Conservation (phyloP, 1,139 yeast genomes). For the Yamadazyma siamensis region DNA sequence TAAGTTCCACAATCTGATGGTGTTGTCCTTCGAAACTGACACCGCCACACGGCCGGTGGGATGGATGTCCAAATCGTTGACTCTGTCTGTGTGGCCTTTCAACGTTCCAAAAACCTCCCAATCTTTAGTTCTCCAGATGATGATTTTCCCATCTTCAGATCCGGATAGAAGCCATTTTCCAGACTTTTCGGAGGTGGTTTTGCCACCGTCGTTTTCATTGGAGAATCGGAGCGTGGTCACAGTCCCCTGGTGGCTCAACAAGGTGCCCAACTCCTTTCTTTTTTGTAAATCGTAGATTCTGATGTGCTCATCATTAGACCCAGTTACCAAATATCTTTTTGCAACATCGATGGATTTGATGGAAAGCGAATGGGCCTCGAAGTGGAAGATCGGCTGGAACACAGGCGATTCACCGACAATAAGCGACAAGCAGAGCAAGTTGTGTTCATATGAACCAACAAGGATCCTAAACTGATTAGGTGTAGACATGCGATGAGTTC, state of each 20-base stretch:
- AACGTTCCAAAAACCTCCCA: slow-evolving; percentile 91
- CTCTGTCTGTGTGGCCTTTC: slow-evolving; percentile 77
- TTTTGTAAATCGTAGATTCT: slow-evolving; percentile 91
- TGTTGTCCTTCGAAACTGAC: slow-evolving; percentile 80
- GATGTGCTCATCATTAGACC: slow-evolving; percentile 94
- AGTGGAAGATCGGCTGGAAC: slow-evolving; percentile 92
- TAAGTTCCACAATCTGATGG: slow-evolving; percentile 87
- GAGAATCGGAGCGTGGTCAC: slow-evolving; percentile 76
- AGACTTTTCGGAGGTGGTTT: slow-evolving; percentile 23
- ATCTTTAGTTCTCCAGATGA: slow-evolving; percentile 93
- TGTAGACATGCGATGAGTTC: slow-evolving; percentile 2
- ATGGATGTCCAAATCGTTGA: slow-evolving; percentile 84
- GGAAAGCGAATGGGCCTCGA: slow-evolving; percentile 89
- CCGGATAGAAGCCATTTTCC: slow-evolving; percentile 91
- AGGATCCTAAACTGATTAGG: slow-evolving; percentile 84
- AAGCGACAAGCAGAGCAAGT: slow-evolving; percentile 77
- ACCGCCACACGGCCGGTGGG: slow-evolving; percentile 92
- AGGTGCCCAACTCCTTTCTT: slow-evolving; percentile 88
- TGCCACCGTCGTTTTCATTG: slow-evolving; percentile 28
- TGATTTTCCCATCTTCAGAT: slow-evolving; percentile 85
- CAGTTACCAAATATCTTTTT: slow-evolving; percentile 84
- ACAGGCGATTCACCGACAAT: slow-evolving; percentile 53
- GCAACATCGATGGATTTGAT: slow-evolving; percentile 83
- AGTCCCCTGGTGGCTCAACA: slow-evolving; percentile 87
- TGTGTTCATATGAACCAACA: slow-evolving; percentile 96